Evolutionary conservation across 495 filamentous ascomycete genomes (phyloP).

Genomic region (Aspergillus taichungensis): DNA sequence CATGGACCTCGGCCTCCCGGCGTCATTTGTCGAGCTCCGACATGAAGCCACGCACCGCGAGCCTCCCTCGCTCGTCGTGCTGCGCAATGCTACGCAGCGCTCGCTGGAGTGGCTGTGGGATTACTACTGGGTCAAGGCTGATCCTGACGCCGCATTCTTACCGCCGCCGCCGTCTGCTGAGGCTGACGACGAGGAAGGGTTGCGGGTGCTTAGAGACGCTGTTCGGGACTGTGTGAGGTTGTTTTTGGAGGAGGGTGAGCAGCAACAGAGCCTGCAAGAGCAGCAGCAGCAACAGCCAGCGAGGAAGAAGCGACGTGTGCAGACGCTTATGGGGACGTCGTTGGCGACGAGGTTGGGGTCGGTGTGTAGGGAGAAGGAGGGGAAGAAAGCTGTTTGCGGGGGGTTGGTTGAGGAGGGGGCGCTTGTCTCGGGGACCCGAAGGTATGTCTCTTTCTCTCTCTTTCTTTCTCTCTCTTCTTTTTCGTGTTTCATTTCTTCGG

Average conservation of each 20-base stretch:
- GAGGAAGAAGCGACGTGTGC: constrained; percentile 25
- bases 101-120: constrained; percentile 81
- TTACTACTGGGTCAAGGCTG: constrained; percentile 61
- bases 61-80: constrained; percentile 61
- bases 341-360: constrained; percentile 21
- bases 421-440: constrained; percentile 21
- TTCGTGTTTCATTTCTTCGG: not conserved
- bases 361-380: constrained; percentile 17
- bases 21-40: constrained; percentile 79
- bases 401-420: constrained; percentile 21
- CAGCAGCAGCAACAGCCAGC: constrained; percentile 9
- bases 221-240: constrained; percentile 14
- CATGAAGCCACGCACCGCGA: constrained; percentile 88
- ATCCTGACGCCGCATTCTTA: constrained; percentile 2
- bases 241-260: constrained; percentile 3
- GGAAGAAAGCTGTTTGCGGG: constrained; percentile 13
- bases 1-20: constrained; percentile 63
- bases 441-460: constrained; percentile 18
- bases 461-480: not conserved
- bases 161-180: not conserved
- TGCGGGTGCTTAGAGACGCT: constrained; percentile 9
- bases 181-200: constrained; percentile 7
- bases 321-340: constrained; percentile 13
- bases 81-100: constrained; percentile 55
- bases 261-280: constrained; percentile 6